Evolutionary conservation across 306 rosid species (phyloP).

Genomic region (Biancaea sappan): DNA sequence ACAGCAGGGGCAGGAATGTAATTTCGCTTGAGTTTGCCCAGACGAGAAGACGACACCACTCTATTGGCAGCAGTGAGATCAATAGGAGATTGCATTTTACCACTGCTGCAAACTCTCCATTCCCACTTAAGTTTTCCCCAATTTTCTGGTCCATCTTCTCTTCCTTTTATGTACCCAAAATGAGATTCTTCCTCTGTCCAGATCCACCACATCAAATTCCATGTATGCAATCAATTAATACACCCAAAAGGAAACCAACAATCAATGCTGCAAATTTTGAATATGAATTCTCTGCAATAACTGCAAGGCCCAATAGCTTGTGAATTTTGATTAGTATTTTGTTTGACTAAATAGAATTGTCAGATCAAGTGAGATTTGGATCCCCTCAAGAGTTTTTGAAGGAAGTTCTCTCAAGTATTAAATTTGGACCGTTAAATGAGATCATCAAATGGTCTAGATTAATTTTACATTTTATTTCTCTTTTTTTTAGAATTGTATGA

Average conservation of each 20-base stretch:
- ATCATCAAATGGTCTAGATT: too few species aligned
- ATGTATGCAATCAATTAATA: background rate
- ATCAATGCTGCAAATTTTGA: background rate
- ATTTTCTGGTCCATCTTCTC: conserved; percentile 61
- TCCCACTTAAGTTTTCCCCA: conserved; percentile 67
- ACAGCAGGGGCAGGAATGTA: conserved; percentile 67
- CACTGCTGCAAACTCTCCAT: conserved; percentile 66
- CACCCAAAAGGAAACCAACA: conserved; percentile 12
- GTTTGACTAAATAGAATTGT: too few species aligned
- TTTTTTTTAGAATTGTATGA: too few species aligned
- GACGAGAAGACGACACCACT: conserved; percentile 41
- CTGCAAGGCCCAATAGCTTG: too few species aligned
- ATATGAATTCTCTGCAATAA: too few species aligned
- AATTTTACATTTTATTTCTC: too few species aligned
- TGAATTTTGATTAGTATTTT: too few species aligned
- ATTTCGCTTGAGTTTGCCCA: conserved; percentile 55
- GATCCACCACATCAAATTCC: background rate
- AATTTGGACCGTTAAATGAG: too few species aligned
- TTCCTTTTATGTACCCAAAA: conserved; percentile 51
- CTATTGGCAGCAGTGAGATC: conserved; percentile 52
- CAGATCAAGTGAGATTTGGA: too few species aligned
- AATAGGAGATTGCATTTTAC: conserved; percentile 81
- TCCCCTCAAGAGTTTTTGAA: too few species aligned
- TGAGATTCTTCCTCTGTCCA: conserved; percentile 48
- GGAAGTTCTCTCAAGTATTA: too few species aligned